Percentiles rank a stretch among this genome's conserved stretches.
phyloP scores from a whole-genome alignment of 163 green algal genomes.

The Scenedesmus sp. region DNA sequence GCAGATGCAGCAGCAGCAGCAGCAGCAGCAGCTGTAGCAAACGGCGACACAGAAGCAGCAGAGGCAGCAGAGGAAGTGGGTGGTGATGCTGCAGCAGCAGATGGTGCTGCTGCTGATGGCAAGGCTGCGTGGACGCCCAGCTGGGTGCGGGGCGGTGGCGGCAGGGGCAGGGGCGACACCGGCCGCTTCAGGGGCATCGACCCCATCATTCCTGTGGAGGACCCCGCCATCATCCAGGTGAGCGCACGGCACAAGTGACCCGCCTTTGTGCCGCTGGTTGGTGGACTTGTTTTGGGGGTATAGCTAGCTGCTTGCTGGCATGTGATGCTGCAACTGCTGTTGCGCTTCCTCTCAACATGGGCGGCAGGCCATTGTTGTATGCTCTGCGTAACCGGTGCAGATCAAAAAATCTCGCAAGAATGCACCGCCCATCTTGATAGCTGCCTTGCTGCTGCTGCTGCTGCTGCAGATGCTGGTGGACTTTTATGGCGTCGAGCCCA shows the following conservation, averaged over 20 bases:
- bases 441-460: background rate
- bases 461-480: slow-evolving; percentile 57
- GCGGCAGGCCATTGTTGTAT: no score
- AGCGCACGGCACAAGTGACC: no score
- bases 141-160: slow-evolving; percentile 49
- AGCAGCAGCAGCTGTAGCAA: slow-evolving; percentile 2
- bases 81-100: background rate
- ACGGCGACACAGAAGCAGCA: background rate
- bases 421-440: no score
- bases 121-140: slow-evolving; percentile 2
- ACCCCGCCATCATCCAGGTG: slow-evolving; percentile 67
- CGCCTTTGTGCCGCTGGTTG: no score
- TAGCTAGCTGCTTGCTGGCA: no score
- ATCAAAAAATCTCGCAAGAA: no score
- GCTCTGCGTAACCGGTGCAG: no score
- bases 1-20: background rate
- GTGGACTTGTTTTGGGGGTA: no score
- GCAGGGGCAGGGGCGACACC: slow-evolving; percentile 51
- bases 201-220: slow-evolving; percentile 83
- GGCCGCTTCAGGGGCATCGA: slow-evolving; percentile 75
- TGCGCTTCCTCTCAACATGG: no score
- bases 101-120: background rate
- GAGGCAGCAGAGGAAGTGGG: background rate
- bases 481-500: slow-evolving; percentile 84
- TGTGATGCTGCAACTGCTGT: no score